Percentiles rank a stretch among this genome's conserved stretches.
phyloP scores from a whole-genome alignment of 108 stramenopile species.

The Nitzschia sp. region DNA sequence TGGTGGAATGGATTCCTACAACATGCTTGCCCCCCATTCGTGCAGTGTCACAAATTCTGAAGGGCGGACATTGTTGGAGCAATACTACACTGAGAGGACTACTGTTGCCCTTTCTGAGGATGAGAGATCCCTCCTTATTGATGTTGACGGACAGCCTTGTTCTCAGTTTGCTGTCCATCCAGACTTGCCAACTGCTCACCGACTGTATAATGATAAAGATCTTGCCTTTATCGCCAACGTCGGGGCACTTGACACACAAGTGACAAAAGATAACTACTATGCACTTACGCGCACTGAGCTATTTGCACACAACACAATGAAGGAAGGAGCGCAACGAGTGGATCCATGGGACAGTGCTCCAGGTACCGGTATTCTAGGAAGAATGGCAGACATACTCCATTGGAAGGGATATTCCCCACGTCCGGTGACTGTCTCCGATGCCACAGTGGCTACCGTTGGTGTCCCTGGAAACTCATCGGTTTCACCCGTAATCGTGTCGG shows the following conservation, averaged over 20 bases:
- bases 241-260: conserved; percentile 40
- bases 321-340: conserved; percentile 29
- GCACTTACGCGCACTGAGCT: conserved; percentile 34
- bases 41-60: conserved; percentile 8
- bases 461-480: no score
- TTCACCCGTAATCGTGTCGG: no score
- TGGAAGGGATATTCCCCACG: conserved; percentile 1
- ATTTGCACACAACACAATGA: conserved; percentile 46
- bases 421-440: no score
- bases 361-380: conserved; percentile 42
- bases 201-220: conserved; percentile 59
- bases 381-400: conserved; percentile 28
- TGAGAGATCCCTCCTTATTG: conserved; percentile 17
- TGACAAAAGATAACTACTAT: conserved; percentile 38
- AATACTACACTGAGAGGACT: conserved; percentile 24
- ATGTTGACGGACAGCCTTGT: conserved; percentile 50
- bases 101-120: conserved; percentile 11
- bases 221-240: conserved; percentile 62
- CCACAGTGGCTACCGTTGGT: no score
- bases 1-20: conserved; percentile 57
- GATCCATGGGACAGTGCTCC: conserved; percentile 17
- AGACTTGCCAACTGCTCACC: conserved; percentile 27
- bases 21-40: conserved; percentile 46
- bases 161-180: conserved; percentile 58
- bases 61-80: background rate